Evolutionary conservation across 148 eudicot species (phyloP).

Genomic region (Chenopodium album): DNA sequence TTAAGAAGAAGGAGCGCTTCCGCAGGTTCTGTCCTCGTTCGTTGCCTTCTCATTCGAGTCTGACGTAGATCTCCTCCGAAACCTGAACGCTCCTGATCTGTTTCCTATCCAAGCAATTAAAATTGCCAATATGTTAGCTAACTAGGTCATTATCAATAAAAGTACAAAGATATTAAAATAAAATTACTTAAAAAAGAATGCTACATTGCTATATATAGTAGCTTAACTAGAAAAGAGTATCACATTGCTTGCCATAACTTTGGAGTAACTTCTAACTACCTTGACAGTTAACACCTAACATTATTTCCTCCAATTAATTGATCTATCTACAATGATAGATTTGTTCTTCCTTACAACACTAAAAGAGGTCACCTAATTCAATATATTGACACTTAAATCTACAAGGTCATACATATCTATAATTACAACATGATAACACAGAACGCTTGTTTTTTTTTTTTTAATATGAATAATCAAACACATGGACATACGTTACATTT

Average conservation of each 20-base stretch:
- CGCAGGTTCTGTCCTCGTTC: constrained; percentile 25
- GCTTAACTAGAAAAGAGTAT: background rate
- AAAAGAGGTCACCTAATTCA: background rate
- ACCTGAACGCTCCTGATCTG: constrained; percentile 47
- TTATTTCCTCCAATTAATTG: background rate
- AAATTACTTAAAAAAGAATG: background rate
- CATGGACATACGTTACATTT: too few species aligned
- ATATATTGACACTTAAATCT: background rate
- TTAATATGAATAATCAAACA: too few species aligned
- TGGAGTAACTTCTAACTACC: background rate
- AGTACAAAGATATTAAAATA: background rate
- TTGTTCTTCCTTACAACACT: too few species aligned
- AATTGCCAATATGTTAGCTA: background rate
- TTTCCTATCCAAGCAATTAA: constrained; percentile 21
- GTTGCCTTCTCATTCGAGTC: constrained; percentile 40
- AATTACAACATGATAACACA: too few species aligned
- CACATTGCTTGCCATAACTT: background rate
- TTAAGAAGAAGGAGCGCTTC: constrained; percentile 46
- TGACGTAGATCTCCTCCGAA: constrained; percentile 39
- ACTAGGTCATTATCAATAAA: background rate
- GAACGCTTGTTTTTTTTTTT: too few species aligned
- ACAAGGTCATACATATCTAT: background rate
- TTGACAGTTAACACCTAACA: background rate
- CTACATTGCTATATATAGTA: background rate
- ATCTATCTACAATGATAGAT: too few species aligned